phyloP scores from a whole-genome alignment of 148 eudicot species.

The Suaeda aralocaspica region DNA sequence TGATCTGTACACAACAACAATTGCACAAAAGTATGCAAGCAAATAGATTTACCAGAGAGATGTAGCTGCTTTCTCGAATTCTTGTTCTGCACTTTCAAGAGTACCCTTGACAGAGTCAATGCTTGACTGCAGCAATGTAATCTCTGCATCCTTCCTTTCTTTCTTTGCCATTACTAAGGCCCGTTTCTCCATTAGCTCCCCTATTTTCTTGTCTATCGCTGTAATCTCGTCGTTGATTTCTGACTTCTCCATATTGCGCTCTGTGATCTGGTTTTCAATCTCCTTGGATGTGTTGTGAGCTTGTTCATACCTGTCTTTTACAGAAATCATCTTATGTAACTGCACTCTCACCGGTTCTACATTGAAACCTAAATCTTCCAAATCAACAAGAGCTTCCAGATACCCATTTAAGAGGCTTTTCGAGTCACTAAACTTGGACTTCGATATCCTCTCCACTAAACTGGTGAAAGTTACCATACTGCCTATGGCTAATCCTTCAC shows the following conservation, averaged over 20 bases:
- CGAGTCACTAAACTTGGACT: slow-evolving; percentile 41
- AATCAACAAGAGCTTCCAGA: slow-evolving; percentile 57
- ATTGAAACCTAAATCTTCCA: slow-evolving; percentile 69
- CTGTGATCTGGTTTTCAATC: slow-evolving; percentile 33
- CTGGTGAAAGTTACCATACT: slow-evolving; percentile 72
- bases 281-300: slow-evolving; percentile 26
- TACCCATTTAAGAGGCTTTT: slow-evolving; percentile 44
- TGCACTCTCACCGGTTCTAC: slow-evolving; percentile 42
- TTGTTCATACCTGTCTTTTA: slow-evolving; percentile 41
- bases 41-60: slow-evolving; percentile 29
- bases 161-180: slow-evolving; percentile 29
- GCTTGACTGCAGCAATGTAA: slow-evolving; percentile 28
- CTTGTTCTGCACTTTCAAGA: slow-evolving; percentile 24
- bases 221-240: slow-evolving; percentile 39
- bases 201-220: slow-evolving; percentile 39
- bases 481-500: slow-evolving; percentile 87
- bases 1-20: slow-evolving; percentile 17
- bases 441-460: slow-evolving; percentile 43
- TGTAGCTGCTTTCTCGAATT: slow-evolving; percentile 34
- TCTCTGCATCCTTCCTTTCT: slow-evolving; percentile 37
- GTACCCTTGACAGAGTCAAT: slow-evolving; percentile 18
- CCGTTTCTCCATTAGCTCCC: slow-evolving; percentile 38
- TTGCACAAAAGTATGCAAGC: slow-evolving; percentile 15
- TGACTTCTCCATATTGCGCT: slow-evolving; percentile 26
- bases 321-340: slow-evolving; percentile 33